Evolutionary conservation across 164 flowering plant genomes (phyloP), one percentile per base, ranked within the genome.

Genomic region (Chimonanthus salicifolius): DNA sequence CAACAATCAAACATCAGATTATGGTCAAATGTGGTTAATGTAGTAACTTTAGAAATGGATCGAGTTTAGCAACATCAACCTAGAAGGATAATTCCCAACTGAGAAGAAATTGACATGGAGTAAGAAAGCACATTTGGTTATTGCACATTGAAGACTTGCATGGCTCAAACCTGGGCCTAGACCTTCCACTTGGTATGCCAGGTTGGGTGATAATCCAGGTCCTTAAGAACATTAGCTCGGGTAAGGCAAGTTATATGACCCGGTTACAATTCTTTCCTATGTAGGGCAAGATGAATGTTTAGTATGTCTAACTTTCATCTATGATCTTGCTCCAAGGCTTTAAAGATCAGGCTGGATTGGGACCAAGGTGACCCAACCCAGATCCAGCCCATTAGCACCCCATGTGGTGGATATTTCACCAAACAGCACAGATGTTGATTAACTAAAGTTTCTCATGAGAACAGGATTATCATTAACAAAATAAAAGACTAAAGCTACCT

Each of bases 401-500:
- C 13, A 8, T 33, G 33, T 33, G 33, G 33, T 33, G 33, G 33
- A 33, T 33, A 33, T 33, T 1, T 33, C 33, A 33, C 33, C 33
- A 33, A 33, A 33, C 33, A 0, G 60, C 16, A 54, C n/a, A 54
- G 60, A 11, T 54, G 16, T 54, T 54, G 33, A 33, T 33, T 33
- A 8, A 10, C 16, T 54, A 11, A 3, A 11, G 60, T 54, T 54
- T n/a, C 60, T 11, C 5, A 13, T 54, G 60, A 54, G 60, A n/a
- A 54, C 16, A 13, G 11, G 60, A 54, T 54, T 54, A 54, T 54
- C 60, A 13, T n/a, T 54, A 54, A 2, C n/a, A 1, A n/a, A 54
- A 54, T 13, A 54, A 11, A 54, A n/a, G 60, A 2, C 16, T n/a
- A 54, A 11, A 44, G 49, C 18, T 85, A 92, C 98, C 98, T 83